These are phyloP conservation scores for Flagelloscypha sp. DNA, from an alignment of 768 basidiomycete genomes.

Conservation along the genomic window DNA sequence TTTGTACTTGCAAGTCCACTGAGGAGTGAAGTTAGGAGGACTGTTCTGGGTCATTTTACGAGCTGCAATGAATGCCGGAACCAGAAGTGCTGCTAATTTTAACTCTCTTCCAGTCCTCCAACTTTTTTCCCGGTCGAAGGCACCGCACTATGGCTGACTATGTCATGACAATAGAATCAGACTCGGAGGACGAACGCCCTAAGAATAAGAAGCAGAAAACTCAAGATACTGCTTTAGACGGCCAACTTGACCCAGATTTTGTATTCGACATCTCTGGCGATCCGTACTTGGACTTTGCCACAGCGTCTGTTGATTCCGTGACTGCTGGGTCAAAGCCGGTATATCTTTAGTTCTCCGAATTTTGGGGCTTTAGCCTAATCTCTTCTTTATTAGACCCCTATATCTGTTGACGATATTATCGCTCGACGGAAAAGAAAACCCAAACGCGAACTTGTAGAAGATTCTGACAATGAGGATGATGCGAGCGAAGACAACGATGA, in stretches of 20 bases:
- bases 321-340: constrained; percentile 59
- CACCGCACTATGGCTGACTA: constrained; percentile 45
- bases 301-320: constrained; percentile 45
- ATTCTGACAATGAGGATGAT: constrained; percentile 30
- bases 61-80: too few species aligned
- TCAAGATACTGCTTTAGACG: constrained; percentile 42
- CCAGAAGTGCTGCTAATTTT: too few species aligned
- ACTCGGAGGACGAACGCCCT: constrained; percentile 44
- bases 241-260: constrained; percentile 72
- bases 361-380: constrained; percentile 4
- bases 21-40: too few species aligned
- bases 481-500: constrained; percentile 23
- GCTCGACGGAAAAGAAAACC: constrained; percentile 63
- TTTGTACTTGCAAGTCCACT: too few species aligned
- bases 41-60: too few species aligned
- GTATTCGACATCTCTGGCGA: constrained; percentile 73
- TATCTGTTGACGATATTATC: constrained; percentile 91
- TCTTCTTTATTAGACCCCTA: constrained; percentile 43
- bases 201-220: constrained; percentile 15
- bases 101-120: too few species aligned
- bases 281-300: constrained; percentile 49
- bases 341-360: constrained; percentile 6
- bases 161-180: constrained; percentile 80
- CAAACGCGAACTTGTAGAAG: constrained; percentile 39
- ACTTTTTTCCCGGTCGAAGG: too few species aligned